Base-by-base conservation (phyloP, 1,284 basidiomycete genomes). In the Tilletiopsis washingtonensis region DNA sequence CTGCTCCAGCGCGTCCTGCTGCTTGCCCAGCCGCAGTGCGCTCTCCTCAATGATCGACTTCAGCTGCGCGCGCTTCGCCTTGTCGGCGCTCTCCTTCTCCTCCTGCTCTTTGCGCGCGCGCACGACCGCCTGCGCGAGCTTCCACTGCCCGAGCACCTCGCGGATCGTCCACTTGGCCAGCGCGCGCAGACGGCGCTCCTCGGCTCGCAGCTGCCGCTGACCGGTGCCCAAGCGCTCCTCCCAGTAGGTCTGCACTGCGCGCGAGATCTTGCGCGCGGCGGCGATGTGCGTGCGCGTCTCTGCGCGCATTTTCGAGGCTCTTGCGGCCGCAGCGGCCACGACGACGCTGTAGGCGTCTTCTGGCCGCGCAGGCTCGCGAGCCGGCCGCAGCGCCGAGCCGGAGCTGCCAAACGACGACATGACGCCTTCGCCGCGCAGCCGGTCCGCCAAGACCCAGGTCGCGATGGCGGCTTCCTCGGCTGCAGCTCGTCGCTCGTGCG, bases 21-120 rank as follows among this genome's bases (percentile, higher is more conserved):
- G 91, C 5, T 86, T 85, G 67, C 87, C 84, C 51, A 96, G 77
- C 61, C 94, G 82, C 46, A 85, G 83, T 0, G 87, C 87, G 38
- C 89, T 93, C 66, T 93, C 85, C 73, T 90, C 82, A 34, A 97
- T 77, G 60, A 97, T 89, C 3, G 84, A 87, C 71, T 91, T 86
- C 23, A 97, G 79, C 75, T 94, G 91, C 61, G 85, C 83, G 55
- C 86, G 85, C 0, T 85, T 85, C 11, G 80, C 75, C 19, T 81
- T 78, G 57, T 82, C 81, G 60, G 84, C 81, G 67, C 87, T 84
- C 15, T 76, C 80, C 58, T 81, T 80, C 45, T 79, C 76, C 49
- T 77, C 76, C 12, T 78, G 76, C 24, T 83, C 77, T 53, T 83
- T 78, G 55, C 83, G 79, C 43, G 86, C 83, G 5, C 85, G 81